phyloP scores from a whole-genome alignment of 2,329 filamentous ascomycete genomes.

The Colletotrichum coccodes region DNA sequence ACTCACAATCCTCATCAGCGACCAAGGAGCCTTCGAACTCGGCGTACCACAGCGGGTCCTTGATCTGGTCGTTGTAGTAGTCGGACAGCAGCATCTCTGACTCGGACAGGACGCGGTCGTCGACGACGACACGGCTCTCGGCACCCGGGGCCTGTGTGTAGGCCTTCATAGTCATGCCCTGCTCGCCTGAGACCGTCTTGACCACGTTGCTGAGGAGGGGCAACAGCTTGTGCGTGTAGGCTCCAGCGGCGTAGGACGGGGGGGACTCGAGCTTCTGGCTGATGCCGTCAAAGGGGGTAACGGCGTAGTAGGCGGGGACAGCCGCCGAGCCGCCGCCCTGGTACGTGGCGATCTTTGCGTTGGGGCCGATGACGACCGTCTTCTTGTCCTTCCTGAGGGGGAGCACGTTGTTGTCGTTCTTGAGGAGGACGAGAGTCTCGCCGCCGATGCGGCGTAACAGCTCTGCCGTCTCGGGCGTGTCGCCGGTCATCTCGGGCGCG shows the following conservation, averaged over 20 bases:
- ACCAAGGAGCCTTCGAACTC: constrained; percentile 35
- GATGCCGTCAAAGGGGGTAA: constrained; percentile 43
- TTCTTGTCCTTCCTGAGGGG: constrained; percentile 55
- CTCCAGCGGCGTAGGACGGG: constrained; percentile 34
- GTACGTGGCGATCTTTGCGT: constrained; percentile 50
- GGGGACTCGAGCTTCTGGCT: constrained; percentile 36
- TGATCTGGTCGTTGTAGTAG: constrained; percentile 35
- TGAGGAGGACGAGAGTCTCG: constrained; percentile 72
- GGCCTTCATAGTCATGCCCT: constrained; percentile 37
- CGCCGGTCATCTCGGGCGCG: constrained; percentile 54
- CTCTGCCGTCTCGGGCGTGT: constrained; percentile 34
- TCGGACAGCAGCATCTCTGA: constrained; percentile 38
- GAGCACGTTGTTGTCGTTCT: constrained; percentile 68
- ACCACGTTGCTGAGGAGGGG: constrained; percentile 39
- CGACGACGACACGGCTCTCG: constrained; percentile 24
- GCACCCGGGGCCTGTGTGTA: constrained; percentile 33
- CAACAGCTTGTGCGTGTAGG: constrained; percentile 42
- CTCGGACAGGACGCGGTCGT: constrained; percentile 31
- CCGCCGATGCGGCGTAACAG: constrained; percentile 63
- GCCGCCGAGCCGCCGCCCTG: constrained; percentile 45
- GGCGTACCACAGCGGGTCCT: constrained; percentile 34
- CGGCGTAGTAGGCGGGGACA: constrained; percentile 42
- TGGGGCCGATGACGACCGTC: constrained; percentile 60
- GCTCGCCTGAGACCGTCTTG: constrained; percentile 30
- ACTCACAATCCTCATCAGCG: constrained; percentile 31